Base-by-base conservation (phyloP, 2,329 filamentous ascomycete species). In the Aspergillus sp. region DNA sequence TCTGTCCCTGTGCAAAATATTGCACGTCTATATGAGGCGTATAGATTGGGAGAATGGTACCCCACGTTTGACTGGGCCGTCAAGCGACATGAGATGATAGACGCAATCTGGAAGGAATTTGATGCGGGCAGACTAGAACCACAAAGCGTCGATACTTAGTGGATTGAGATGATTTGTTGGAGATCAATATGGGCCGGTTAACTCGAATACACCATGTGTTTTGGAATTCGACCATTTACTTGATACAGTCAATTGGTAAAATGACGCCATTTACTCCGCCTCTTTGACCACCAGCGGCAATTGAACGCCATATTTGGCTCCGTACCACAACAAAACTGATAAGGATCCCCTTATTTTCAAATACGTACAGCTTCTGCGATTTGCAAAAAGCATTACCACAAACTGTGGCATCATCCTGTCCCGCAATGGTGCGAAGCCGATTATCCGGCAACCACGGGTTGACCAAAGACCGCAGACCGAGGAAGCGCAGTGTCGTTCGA, bases 1-100 rank as follows among this genome's bases (percentile, higher is more conserved):
- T 75, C 79, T 0, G 33, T 74, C 1, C 59, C 68, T 3, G 75
- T 73, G 1, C 72, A 79, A 48, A 79, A 76, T 56, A 77, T 86
- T 24, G 83, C 75, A 0, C 74, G 73, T 17, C 59, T 84, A 0
- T 86, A 85, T 66, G 83, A 87, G 59, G 73, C 72, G 1, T 83
- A 77, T 68, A 79, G 79, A 4, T 70, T 66, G 54, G 59, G 62
- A 13, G 57, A 65, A 14, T 60, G 73, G 50, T 68, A 71, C 55
- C 78, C 73, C 44, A 64, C 72, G 16, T 77, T 77, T 63, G 71
- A 71, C 38, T 65, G 74, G 50, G 80, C 79, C 0, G 58, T 79
- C 3, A 63, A 63, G 56, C 68, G 80, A n/a, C 79, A 81, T 62
- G 65, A 72, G 60, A 71, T 80, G 65, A 53, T 82, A 24, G 74